Base-by-base conservation (phyloP, 2,329 filamentous ascomycete species). In the Trichoderma breve region DNA sequence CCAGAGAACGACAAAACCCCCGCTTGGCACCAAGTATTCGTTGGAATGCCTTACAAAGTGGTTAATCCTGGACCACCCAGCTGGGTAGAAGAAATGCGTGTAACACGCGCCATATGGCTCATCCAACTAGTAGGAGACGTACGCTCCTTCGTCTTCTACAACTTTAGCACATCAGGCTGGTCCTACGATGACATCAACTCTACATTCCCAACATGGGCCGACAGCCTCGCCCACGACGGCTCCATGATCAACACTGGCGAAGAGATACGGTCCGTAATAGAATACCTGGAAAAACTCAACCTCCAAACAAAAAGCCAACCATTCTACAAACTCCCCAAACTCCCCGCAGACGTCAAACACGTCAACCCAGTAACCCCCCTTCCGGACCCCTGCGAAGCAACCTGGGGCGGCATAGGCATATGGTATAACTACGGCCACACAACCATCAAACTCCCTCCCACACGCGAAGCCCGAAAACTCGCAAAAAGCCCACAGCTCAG, bases 1-100 rank as follows among this genome's bases (percentile, higher is more conserved):
- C 58, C 32, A 8, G 60, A 43, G 3, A 34, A 1, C 14, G 15
- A 43, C 1, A 62, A 18, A 18, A 28, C 34, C 18, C 15, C 47
- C 11, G 53, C 72, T 1, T 76, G 61, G 61, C 39, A 51, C 11
- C 39, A 51, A 1, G 39, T 47, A 4, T 58, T 57, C 18, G 34
- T 47, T 12, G 65, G 53, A 21, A 15, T 4, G 11, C 53, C 65
- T 32, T n/a, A 55, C 2, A 32, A 12, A 1, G 51, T 72, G 7
- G 34, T 28, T 3, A 65, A 73, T 71, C 24, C 28, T 6, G 73
- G 73, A 3, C 71, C 74, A 11, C 76, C 76, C 0, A 74, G 39
- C 32, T 76, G 75, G 75, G 72, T 76, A 2, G 76, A 77, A 39
- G 75, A 76, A n/a, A 77, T 77, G 75, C 72, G 76, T n/a, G 76